These are phyloP conservation scores for Alternaria postmessia DNA, from an alignment of 2,329 filamentous ascomycete species.

Conservation along the genomic window DNA sequence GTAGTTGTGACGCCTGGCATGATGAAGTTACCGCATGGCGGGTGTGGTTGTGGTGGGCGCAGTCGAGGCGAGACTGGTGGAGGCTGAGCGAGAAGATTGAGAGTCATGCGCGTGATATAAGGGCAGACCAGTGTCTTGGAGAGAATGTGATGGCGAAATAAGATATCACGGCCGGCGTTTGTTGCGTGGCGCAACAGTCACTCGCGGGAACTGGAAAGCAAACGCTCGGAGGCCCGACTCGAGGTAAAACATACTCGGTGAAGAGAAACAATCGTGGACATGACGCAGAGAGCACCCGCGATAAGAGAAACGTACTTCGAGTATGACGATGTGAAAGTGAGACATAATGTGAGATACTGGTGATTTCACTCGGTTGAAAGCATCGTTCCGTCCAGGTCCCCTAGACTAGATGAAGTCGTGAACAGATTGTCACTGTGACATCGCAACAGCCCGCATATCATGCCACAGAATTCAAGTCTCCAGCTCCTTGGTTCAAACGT, in stretches of 20 bases:
- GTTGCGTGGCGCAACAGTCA: neutral
- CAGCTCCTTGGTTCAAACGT: no score
- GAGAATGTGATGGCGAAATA: neutral
- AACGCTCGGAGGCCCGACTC: neutral
- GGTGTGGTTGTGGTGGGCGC: neutral
- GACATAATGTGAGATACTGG: neutral
- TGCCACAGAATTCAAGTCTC: no score
- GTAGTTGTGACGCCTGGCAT: neutral
- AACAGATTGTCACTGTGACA: neutral
- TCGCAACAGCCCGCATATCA: neutral
- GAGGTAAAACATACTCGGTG: slow-evolving; percentile 6
- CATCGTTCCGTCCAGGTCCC: neutral
- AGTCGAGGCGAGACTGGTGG: neutral
- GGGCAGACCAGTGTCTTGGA: neutral
- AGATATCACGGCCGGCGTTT: neutral
- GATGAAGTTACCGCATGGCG: neutral
- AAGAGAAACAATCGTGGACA: neutral
- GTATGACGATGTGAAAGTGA: neutral
- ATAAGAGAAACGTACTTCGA: neutral
- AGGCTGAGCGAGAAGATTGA: neutral
- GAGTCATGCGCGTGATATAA: neutral
- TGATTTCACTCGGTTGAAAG: neutral
- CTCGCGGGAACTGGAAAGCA: slow-evolving; percentile 3
- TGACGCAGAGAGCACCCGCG: rapidly evolving
- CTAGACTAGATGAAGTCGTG: neutral